These are phyloP conservation scores for Cenchrus americanus DNA, from an alignment of 176 grass and related monocot species.

Conservation along the genomic window DNA sequence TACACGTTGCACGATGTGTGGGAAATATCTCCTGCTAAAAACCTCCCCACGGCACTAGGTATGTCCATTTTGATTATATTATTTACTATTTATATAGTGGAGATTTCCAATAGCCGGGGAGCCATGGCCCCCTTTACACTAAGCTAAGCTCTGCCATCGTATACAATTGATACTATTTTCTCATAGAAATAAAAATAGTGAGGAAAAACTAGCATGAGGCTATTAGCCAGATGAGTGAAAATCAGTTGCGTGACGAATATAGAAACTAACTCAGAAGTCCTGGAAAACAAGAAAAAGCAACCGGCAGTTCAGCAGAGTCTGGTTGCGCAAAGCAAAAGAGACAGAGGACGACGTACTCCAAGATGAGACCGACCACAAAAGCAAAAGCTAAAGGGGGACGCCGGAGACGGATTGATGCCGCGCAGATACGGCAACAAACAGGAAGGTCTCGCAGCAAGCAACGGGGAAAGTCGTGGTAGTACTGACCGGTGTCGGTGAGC, in stretches of 20 bases:
- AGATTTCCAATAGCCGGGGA: too few species aligned
- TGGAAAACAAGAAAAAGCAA: constrained; percentile 16
- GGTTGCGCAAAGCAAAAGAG: constrained; percentile 51
- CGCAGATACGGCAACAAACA: neutral
- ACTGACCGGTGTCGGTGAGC: constrained; percentile 49
- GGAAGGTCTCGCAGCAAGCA: too few species aligned
- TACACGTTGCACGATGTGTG: too few species aligned
- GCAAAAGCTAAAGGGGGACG: constrained; percentile 44
- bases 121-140: too few species aligned
- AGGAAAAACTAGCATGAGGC: neutral
- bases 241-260: too few species aligned
- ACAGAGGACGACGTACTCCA: constrained; percentile 14
- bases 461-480: neutral
- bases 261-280: neutral
- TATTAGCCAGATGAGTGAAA: neutral
- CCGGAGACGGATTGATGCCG: neutral
- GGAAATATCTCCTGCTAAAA: too few species aligned
- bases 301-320: neutral
- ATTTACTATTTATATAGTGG: too few species aligned
- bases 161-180: neutral
- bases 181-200: neutral
- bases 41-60: too few species aligned
- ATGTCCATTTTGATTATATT: too few species aligned
- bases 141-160: too few species aligned
- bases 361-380: constrained; percentile 32